Conservation (phyloP, 805 yeast genomes). For the Candida alai region DNA sequence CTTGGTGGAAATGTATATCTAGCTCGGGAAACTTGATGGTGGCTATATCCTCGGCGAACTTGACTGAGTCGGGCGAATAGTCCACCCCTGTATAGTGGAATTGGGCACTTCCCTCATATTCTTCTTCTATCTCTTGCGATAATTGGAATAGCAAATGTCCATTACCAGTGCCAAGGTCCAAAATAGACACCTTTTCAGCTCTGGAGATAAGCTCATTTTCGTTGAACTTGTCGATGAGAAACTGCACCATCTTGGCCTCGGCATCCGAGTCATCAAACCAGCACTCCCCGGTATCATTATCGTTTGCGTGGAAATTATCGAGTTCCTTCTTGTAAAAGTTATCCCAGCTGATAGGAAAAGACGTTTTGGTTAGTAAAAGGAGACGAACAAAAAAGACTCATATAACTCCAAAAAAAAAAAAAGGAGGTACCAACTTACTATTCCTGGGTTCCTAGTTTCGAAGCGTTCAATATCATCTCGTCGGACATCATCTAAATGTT, state of each 20-base stretch:
- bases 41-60: slow-evolving; percentile 65
- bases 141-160: slow-evolving; percentile 82
- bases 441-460: slow-evolving; percentile 81
- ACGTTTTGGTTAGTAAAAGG: neutral
- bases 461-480: slow-evolving; percentile 56
- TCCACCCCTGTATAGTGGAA: slow-evolving; percentile 62
- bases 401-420: neutral
- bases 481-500: slow-evolving; percentile 9
- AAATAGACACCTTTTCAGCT: slow-evolving; percentile 33
- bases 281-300: slow-evolving; percentile 87
- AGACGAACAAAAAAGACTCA: too few relatives aligned
- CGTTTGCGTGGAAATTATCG: slow-evolving; percentile 65
- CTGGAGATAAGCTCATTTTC: slow-evolving; percentile 18
- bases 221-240: slow-evolving; percentile 51
- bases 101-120: slow-evolving; percentile 26
- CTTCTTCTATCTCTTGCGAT: slow-evolving; percentile 55
- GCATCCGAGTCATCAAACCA: slow-evolving; percentile 98
- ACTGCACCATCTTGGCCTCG: slow-evolving; percentile 76
- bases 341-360: slow-evolving; percentile 79
- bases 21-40: slow-evolving; percentile 28
- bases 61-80: slow-evolving; percentile 76
- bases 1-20: slow-evolving; percentile 54
- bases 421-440: slow-evolving; percentile 47
- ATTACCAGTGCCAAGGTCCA: slow-evolving; percentile 95
- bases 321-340: slow-evolving; percentile 74